These are phyloP conservation scores for Volutella citrinella DNA, from an alignment of 2,329 filamentous ascomycete species.

Conservation along the genomic window DNA sequence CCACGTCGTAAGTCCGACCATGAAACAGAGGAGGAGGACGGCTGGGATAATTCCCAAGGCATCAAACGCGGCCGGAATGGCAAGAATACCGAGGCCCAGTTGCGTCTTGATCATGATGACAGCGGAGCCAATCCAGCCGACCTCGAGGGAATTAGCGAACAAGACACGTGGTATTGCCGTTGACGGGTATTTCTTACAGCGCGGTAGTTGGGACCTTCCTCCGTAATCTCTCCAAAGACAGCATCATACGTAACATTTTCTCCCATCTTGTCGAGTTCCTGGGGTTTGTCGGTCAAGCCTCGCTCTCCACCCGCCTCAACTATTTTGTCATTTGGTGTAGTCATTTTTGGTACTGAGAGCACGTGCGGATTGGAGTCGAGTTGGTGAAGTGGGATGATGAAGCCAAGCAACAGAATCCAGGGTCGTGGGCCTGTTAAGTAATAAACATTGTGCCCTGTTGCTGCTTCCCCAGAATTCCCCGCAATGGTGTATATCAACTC, in stretches of 20 bases:
- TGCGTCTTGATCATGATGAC: slow-evolving; percentile 1
- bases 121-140: background rate
- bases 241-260: background rate
- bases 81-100: background rate
- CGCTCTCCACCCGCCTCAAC: too few relatives aligned
- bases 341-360: too few relatives aligned
- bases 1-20: slow-evolving; percentile 27
- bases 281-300: too few relatives aligned
- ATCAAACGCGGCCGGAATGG: background rate
- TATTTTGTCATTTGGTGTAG: too few relatives aligned
- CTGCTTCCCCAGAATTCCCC: too few relatives aligned
- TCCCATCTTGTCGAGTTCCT: too few relatives aligned
- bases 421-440: too few relatives aligned
- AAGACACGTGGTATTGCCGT: background rate
- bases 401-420: too few relatives aligned
- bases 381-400: too few relatives aligned
- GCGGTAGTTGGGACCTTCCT: background rate
- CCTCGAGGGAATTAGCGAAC: background rate
- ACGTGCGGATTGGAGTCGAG: too few relatives aligned
- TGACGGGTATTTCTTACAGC: background rate
- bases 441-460: too few relatives aligned
- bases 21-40: background rate
- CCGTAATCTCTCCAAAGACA: background rate
- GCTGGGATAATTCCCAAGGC: background rate
- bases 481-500: too few relatives aligned